These are phyloP conservation scores for Boeremia exigua DNA, from an alignment of 2,329 filamentous ascomycete genomes.

Conservation along the genomic window DNA sequence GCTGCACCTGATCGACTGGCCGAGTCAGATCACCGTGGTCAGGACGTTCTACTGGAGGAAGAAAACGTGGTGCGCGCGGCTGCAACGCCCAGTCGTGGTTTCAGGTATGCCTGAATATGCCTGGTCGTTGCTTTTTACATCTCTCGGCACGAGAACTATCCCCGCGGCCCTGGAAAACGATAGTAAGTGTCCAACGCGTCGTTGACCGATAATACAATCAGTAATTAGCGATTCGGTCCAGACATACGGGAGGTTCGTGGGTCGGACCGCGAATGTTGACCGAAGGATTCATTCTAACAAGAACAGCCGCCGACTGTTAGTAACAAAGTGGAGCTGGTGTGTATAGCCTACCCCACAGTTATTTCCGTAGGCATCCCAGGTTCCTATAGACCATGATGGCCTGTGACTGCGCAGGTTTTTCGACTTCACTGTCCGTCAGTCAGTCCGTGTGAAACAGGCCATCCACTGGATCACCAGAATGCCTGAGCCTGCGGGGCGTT, in stretches of 20 bases:
- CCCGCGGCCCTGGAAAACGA: too few species aligned
- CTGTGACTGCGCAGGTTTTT: not conserved
- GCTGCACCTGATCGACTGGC: not conserved
- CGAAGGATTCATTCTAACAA: conserved; percentile 8
- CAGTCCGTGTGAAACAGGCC: not conserved
- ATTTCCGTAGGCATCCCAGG: not conserved
- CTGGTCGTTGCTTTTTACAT: not conserved
- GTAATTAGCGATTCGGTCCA: not conserved
- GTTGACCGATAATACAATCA: not conserved
- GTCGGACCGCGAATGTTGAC: not conserved
- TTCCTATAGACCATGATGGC: not conserved
- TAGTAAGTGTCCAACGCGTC: not conserved
- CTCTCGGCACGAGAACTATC: not conserved
- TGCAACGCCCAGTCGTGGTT: conserved; percentile 17
- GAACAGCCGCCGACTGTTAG: conserved; percentile 11
- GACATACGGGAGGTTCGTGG: not conserved
- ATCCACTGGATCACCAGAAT: not conserved
- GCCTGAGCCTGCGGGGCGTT: not conserved
- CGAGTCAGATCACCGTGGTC: conserved; percentile 4
- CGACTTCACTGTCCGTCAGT: not conserved
- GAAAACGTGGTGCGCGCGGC: not conserved
- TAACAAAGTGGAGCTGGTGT: conserved; percentile 13
- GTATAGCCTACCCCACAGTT: conserved; percentile 1
- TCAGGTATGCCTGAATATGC: conserved; percentile 5
- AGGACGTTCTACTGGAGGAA: not conserved